These are phyloP conservation scores for Fusarium sp. DNA, from an alignment of 2,329 filamentous ascomycete species.

Conservation along the genomic window DNA sequence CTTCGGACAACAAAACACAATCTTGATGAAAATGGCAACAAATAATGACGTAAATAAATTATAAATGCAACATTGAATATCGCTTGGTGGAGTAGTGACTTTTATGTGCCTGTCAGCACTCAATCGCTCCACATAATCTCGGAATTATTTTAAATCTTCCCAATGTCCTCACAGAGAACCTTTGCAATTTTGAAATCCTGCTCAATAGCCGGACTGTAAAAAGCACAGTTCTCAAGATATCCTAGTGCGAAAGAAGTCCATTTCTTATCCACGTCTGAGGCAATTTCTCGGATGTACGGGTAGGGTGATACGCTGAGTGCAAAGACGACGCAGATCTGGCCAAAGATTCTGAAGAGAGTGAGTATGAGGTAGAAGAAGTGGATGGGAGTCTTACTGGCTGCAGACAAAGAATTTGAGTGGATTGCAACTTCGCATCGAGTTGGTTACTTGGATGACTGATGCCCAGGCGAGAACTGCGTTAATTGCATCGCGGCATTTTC, in stretches of 20 bases:
- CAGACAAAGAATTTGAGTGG: constrained; percentile 34
- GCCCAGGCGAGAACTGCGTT: constrained; percentile 21
- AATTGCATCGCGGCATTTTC: constrained; percentile 30
- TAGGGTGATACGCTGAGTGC: constrained; percentile 32
- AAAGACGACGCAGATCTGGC: constrained; percentile 29
- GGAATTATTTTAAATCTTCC: constrained; percentile 3
- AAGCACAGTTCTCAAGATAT: constrained; percentile 11
- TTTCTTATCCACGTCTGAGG: constrained; percentile 11
- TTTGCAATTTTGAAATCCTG: constrained; percentile 32
- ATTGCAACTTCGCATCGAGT: constrained; percentile 31
- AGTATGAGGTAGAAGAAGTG: no score
- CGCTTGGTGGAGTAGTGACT: background rate
- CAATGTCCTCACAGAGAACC: constrained; percentile 24
- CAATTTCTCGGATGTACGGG: constrained; percentile 20
- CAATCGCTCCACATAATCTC: background rate
- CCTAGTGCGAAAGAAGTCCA: constrained; percentile 19
- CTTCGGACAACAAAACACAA: background rate
- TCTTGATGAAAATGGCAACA: background rate
- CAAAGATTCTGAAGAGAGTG: constrained; percentile 6
- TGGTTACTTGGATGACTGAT: constrained; percentile 18
- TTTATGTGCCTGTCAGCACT: background rate
- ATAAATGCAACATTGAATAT: background rate
- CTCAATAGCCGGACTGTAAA: constrained; percentile 17
- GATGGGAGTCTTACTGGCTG: constrained; percentile 19
- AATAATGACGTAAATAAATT: background rate